A percentile compares a stretch with the other conserved stretches of the same genome.
These are phyloP conservation scores for Lycium ferocissimum DNA, from an alignment of 257 asterid species.

Conservation along the genomic window DNA sequence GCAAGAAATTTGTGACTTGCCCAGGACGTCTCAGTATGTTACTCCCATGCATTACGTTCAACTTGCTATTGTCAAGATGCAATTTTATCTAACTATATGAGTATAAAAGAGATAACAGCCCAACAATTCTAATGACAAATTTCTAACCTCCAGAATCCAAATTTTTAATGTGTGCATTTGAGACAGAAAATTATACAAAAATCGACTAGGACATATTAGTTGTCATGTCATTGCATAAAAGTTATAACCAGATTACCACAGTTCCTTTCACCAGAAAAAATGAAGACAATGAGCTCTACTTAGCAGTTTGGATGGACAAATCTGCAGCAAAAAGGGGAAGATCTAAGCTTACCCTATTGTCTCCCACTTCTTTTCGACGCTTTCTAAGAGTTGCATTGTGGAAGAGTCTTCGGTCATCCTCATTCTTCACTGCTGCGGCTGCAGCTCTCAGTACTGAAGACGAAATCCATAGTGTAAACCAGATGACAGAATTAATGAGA, in stretches of 20 bases:
- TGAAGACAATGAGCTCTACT: slow-evolving; percentile 23
- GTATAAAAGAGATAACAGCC: neutral
- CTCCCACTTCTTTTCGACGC: slow-evolving; percentile 89
- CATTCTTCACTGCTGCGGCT: slow-evolving; percentile 90
- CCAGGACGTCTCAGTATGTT: neutral
- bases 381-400: slow-evolving; percentile 87
- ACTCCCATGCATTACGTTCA: neutral
- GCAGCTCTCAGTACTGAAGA: slow-evolving; percentile 89
- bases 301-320: slow-evolving; percentile 24
- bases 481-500: slow-evolving; percentile 30
- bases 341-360: slow-evolving; percentile 67
- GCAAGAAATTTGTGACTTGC: slow-evolving; percentile 1
- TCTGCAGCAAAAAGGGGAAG: slow-evolving; percentile 30
- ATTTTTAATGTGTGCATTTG: neutral
- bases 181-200: neutral
- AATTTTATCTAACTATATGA: neutral
- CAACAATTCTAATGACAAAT: neutral
- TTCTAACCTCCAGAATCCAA: neutral
- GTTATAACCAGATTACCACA: slow-evolving; percentile 2
- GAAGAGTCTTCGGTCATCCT: slow-evolving; percentile 92
- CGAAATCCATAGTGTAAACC: slow-evolving; percentile 33
- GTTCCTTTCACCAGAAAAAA: slow-evolving; percentile 2
- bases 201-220: neutral
- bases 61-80: neutral
- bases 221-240: slow-evolving; percentile 18